These are phyloP conservation scores for Pythium insidiosum DNA, from an alignment of 352 stramenopile genomes.

Conservation along the genomic window DNA sequence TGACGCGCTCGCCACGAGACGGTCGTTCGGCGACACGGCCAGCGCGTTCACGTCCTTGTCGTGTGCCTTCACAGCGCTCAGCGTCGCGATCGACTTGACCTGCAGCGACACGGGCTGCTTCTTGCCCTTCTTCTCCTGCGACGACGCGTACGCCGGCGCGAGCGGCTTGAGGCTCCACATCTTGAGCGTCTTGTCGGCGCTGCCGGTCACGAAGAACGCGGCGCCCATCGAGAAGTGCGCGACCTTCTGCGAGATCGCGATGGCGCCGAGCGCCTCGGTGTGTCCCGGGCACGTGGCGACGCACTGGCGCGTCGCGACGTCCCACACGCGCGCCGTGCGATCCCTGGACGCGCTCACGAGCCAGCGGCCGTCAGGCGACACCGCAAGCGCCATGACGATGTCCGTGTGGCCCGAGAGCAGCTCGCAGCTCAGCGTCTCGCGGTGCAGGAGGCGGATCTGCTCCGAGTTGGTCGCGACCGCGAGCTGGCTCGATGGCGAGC, in stretches of 20 bases:
- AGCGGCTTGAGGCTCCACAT: conserved; percentile 91
- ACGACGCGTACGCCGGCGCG: conserved; percentile 30
- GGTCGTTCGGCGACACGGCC: conserved; percentile 95
- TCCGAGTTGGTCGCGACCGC: conserved; percentile 96
- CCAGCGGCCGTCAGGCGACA: conserved; percentile 81
- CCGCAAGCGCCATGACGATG: conserved; percentile 95
- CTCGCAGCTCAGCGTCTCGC: conserved; percentile 88
- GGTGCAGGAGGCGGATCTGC: conserved; percentile 92
- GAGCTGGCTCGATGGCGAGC: conserved; percentile 54
- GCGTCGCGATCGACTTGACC: conserved; percentile 37
- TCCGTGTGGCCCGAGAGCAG: conserved; percentile 96
- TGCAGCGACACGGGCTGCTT: no score
- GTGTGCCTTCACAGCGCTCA: conserved; percentile 80
- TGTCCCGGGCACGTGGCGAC: conserved; percentile 89
- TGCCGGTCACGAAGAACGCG: conserved; percentile 95
- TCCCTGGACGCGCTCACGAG: conserved; percentile 94
- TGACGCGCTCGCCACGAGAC: conserved; percentile 93
- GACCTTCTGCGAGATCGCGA: conserved; percentile 88
- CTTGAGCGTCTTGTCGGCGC: conserved; percentile 97
- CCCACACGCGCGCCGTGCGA: conserved; percentile 89
- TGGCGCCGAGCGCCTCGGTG: conserved; percentile 91
- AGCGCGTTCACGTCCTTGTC: conserved; percentile 97
- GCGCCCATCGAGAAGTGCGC: conserved; percentile 61
- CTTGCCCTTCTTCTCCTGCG: conserved; percentile 21
- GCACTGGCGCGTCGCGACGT: conserved; percentile 66